Base-by-base conservation (phyloP, 148 eudicot species). In the Dianthus caryophyllus region DNA sequence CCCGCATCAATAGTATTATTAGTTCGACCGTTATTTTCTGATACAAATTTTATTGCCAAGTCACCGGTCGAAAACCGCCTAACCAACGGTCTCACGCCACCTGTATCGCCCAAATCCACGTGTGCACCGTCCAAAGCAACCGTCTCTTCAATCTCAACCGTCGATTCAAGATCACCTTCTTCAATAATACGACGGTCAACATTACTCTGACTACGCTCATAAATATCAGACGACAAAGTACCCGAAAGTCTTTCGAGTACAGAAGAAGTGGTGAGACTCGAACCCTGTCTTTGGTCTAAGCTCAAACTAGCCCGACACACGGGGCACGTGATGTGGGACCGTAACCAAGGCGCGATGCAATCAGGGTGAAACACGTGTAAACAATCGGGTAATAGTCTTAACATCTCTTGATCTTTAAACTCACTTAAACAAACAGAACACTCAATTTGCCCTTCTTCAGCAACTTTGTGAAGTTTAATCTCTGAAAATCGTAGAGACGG, bases 341-440 rank as follows among this genome's bases (percentile, higher is more conserved):
- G 44, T 5, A 84, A 65, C 87, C 87, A 84, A 2, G 71, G 75
- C 30, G 73, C 77, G 39, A 84, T 59, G 65, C 87, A 84, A 16
- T 61, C 73, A 9, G 64, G 50, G 43, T 83, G 87, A 64, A 83
- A 83, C 41, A 81, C 83, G 74, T 84, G 84, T 72, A 58, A 70
- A 38, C 87, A 84, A n/a, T 49, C 68, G 1, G 81, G 84, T 46
- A 84, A 61, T 2, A 76, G 13, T 0, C 84, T 71, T 8, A 81
- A 76, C 7, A 63, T 69, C 2, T 81, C 83, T 2, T 60, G 53
- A 46, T 78, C 81, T 4, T 74, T 71, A 18, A 84, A 84, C 41
- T 81, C 83, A 20, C 27, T 65, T 18, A 84, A 30, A 72, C 87
- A 84, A 13, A 84, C 80, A 41, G 83, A 80, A 68, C 87, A 84